A percentile compares a stretch with the other conserved stretches of the same genome.
phyloP scores from a whole-genome alignment of 768 basidiomycete species.

The Gelatoporia subvermispora region DNA sequence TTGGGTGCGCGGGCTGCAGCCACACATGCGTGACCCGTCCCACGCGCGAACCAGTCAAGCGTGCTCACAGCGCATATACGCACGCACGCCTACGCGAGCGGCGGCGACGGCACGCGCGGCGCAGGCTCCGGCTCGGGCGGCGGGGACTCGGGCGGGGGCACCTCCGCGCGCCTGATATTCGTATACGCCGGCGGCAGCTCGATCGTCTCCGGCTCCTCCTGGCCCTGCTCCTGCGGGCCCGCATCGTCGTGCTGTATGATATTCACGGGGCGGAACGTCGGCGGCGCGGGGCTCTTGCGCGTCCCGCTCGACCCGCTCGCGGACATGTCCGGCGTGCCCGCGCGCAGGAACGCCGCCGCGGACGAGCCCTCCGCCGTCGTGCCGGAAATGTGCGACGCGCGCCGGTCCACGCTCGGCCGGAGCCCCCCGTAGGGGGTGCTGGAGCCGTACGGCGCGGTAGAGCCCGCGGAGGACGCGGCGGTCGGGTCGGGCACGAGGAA shows the following conservation, averaged over 20 bases:
- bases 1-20: too few species aligned
- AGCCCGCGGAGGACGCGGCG: slow-evolving; percentile 33
- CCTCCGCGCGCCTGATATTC: slow-evolving; percentile 43
- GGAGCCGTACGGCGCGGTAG: slow-evolving; percentile 5
- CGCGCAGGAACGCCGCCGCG: slow-evolving; percentile 1
- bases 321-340: slow-evolving; percentile 15
- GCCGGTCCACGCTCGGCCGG: slow-evolving; percentile 14
- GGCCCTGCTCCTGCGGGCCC: slow-evolving; percentile 48
- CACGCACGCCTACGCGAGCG: background rate
- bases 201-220: slow-evolving; percentile 61
- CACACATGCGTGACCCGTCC: too few species aligned
- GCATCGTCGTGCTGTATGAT: slow-evolving; percentile 85
- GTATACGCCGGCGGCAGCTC: slow-evolving; percentile 85
- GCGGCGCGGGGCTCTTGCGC: slow-evolving; percentile 42
- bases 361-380: slow-evolving; percentile 14
- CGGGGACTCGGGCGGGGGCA: background rate
- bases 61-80: background rate
- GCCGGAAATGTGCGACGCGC: slow-evolving; percentile 15
- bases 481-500: slow-evolving; percentile 68
- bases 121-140: background rate
- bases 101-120: background rate
- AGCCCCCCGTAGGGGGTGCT: background rate
- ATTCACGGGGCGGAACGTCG: slow-evolving; percentile 65
- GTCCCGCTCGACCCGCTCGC: slow-evolving; percentile 29
- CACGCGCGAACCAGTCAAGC: too few species aligned